phyloP scores from a whole-genome alignment of 2,329 filamentous ascomycete genomes.

The Sporothrix brunneoviolacea region DNA sequence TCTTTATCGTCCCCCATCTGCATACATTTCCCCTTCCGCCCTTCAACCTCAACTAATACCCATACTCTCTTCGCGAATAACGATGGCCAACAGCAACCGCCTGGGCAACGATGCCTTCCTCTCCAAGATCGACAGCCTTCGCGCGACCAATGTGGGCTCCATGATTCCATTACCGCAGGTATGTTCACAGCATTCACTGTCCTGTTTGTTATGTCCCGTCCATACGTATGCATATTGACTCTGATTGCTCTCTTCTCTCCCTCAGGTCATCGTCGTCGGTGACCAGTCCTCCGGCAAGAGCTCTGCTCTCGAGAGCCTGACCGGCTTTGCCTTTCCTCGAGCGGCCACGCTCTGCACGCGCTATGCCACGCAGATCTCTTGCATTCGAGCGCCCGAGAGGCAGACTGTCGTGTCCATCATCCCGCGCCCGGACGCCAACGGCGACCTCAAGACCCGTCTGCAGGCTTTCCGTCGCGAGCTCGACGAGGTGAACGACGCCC shows the following conservation, averaged over 20 bases:
- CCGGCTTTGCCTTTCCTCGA: conserved; percentile 23
- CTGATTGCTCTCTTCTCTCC: too few species aligned
- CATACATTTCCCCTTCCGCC: too few species aligned
- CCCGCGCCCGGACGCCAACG: conserved; percentile 14
- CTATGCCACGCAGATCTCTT: conserved; percentile 24
- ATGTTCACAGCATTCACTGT: too few species aligned
- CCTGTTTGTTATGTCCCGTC: too few species aligned
- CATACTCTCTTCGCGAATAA: neutral
- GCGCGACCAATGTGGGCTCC: conserved; percentile 22
- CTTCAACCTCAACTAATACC: too few species aligned
- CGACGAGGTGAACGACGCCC: conserved; percentile 21
- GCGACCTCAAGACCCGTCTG: conserved; percentile 14
- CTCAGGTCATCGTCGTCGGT: conserved; percentile 63
- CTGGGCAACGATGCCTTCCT: conserved; percentile 22
- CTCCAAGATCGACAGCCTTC: conserved; percentile 23
- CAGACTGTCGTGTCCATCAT: conserved; percentile 26
- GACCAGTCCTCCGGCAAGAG: conserved; percentile 71
- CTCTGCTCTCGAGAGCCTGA: conserved; percentile 59
- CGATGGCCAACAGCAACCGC: neutral
- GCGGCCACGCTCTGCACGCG: conserved; percentile 22
- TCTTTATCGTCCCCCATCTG: too few species aligned
- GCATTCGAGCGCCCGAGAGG: conserved; percentile 23
- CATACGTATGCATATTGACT: too few species aligned
- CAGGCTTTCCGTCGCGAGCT: conserved; percentile 24
- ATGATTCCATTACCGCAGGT: too few species aligned